Evolutionary conservation across 139 green algal species (phyloP), one percentile per base, ranked within the genome.

Genomic region (Volvox reticuliferus): DNA sequence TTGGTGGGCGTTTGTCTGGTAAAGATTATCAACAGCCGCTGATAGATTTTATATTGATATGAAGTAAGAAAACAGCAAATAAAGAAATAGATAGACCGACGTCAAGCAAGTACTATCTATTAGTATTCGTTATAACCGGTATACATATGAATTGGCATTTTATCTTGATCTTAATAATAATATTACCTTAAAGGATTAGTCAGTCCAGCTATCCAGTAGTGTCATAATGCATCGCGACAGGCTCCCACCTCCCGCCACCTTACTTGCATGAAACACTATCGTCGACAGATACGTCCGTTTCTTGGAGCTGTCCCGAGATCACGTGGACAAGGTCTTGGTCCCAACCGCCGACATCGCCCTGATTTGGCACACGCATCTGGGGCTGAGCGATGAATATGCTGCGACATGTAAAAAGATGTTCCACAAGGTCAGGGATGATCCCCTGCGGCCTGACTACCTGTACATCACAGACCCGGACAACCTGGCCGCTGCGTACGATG

Each of bases 361-460:
- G 68, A 33, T 89, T 37, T 89, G 84, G 84, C 84, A 89, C 84
- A 89, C 84, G 14, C 84, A 81, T 69, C 13, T 89, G 68, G 84
- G 61, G 24, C 78, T 88, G 6, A 69, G 68, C 36, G 36, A 24
- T 0, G 24, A 80, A 21, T 89, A 89, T 28, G 24, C 28, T 6
- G 26, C 22, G 1, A 9, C 24, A 0, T 89, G 68, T n/a, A 22
- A 18, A 12, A 9, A 50, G 68, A 18, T 89, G 35, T 81, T 2
- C n/a, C 9, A 0, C 14, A 44, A 5, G 12, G 2, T n/a, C n/a
- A n/a, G n/a, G n/a, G n/a, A n/a, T 14, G 65, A 79, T 24, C 83
- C 37, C 2, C 80, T 68, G 84, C 36, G 36, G 3, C 84, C 84
- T 12, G 84, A 69, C 67, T 89, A 89, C 84, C 16, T 89, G 84